Evolutionary conservation across 495 filamentous ascomycete species (phyloP).

Genomic region (Podospora sp.): DNA sequence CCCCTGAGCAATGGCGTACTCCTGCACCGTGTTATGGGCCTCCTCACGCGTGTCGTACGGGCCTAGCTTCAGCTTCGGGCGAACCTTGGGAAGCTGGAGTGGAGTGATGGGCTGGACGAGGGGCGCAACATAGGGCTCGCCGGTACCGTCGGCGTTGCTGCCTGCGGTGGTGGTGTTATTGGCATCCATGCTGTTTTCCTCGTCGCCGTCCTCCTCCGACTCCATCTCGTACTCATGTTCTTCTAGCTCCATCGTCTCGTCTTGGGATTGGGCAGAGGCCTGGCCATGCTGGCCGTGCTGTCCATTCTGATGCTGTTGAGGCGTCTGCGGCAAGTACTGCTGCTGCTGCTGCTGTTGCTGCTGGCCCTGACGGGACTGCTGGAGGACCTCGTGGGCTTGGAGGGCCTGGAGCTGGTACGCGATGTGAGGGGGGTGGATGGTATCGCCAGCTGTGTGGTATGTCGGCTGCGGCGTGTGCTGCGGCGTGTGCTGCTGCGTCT

Average conservation of each 20-base stretch:
- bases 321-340: conserved; percentile 16
- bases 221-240: conserved; percentile 10
- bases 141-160: neutral
- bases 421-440: conserved; percentile 2
- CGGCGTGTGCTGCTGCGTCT: conserved; percentile 1
- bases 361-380: conserved; percentile 17
- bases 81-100: conserved; percentile 26
- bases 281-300: neutral
- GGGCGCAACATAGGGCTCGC: conserved; percentile 10
- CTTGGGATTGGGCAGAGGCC: conserved; percentile 3
- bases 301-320: conserved; percentile 3
- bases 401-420: conserved; percentile 10
- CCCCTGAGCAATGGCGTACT: conserved; percentile 36
- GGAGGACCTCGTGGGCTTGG: neutral
- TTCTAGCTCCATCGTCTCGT: conserved; percentile 17
- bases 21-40: conserved; percentile 20
- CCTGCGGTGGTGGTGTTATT: conserved; percentile 3
- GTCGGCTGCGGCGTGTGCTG: conserved; percentile 3
- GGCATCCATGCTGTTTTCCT: neutral
- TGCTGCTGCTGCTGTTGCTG: conserved; percentile 20
- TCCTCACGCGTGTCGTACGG: conserved; percentile 32
- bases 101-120: conserved; percentile 24
- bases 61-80: conserved; percentile 31
- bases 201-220: conserved; percentile 9
- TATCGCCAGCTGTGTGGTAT: neutral